Conservation (phyloP, 2,329 filamentous ascomycete genomes). For the Microcera coccophila region DNA sequence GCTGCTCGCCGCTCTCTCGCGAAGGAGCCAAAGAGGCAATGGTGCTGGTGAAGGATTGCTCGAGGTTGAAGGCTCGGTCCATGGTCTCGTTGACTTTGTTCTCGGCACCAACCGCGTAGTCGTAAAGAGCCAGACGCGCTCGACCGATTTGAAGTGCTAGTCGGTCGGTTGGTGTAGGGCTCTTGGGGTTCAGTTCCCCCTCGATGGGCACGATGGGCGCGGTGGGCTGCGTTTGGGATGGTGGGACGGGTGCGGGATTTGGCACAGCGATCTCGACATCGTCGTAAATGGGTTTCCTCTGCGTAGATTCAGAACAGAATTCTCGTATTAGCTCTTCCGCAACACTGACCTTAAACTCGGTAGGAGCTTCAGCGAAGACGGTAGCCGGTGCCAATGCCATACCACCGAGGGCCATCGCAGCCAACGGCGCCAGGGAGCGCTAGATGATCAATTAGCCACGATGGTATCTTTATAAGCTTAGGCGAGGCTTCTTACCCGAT, state of each 20-base stretch:
- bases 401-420: slow-evolving; percentile 47
- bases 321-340: not conserved
- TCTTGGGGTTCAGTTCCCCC: slow-evolving; percentile 35
- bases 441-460: slow-evolving; percentile 35
- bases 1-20: slow-evolving; percentile 77
- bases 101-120: slow-evolving; percentile 69
- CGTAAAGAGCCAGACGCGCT: slow-evolving; percentile 76
- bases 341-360: slow-evolving; percentile 30
- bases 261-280: slow-evolving; percentile 50
- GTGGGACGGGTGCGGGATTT: slow-evolving; percentile 29
- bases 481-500: slow-evolving; percentile 43
- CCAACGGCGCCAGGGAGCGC: slow-evolving; percentile 52
- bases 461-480: slow-evolving; percentile 9
- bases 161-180: slow-evolving; percentile 82
- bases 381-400: slow-evolving; percentile 46
- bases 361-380: slow-evolving; percentile 51
- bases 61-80: slow-evolving; percentile 75
- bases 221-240: slow-evolving; percentile 22
- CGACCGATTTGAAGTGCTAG: slow-evolving; percentile 78
- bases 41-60: slow-evolving; percentile 86
- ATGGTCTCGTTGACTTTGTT: slow-evolving; percentile 78
- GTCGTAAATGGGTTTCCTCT: slow-evolving; percentile 78
- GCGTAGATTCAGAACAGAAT: slow-evolving; percentile 8
- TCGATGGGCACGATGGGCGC: slow-evolving; percentile 33
- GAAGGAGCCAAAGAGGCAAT: slow-evolving; percentile 83